A percentile compares a stretch with the other conserved stretches of the same genome.
Conservation (phyloP, 139 green algal species). For the Tetraselmis chui region DNA sequence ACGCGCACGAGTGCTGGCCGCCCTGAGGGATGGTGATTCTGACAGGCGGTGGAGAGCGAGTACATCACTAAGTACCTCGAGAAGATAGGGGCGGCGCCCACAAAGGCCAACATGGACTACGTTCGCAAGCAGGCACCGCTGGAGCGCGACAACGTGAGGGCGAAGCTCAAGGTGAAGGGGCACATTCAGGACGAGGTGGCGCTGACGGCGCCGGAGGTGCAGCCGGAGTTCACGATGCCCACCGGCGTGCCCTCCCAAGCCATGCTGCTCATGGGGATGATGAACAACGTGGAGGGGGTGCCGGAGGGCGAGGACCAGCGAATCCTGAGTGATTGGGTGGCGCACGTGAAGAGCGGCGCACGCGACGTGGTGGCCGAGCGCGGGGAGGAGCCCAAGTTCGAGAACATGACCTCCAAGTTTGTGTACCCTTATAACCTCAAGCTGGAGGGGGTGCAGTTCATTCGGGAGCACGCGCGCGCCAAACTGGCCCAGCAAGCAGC, state of each 20-base stretch:
- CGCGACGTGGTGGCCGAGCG: background rate
- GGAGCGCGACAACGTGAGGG: slow-evolving; percentile 23
- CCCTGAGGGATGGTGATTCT: too few relatives aligned
- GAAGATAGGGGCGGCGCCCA: slow-evolving; percentile 30
- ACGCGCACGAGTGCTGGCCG: too few relatives aligned
- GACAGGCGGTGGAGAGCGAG: slow-evolving; percentile 32
- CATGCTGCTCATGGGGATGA: slow-evolving; percentile 22
- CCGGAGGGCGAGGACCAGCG: background rate
- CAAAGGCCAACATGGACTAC: slow-evolving; percentile 27
- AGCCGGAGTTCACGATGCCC: slow-evolving; percentile 13
- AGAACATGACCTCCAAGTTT: slow-evolving; percentile 16
- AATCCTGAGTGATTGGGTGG: background rate
- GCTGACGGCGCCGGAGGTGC: slow-evolving; percentile 22
- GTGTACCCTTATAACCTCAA: slow-evolving; percentile 28
- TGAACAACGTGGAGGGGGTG: background rate
- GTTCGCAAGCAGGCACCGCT: slow-evolving; percentile 33
- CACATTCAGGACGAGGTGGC: slow-evolving; percentile 30
- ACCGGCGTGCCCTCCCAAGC: slow-evolving; percentile 14
- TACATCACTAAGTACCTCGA: slow-evolving; percentile 48
- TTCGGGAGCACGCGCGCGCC: background rate
- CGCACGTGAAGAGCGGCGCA: background rate
- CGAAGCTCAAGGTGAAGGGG: slow-evolving; percentile 27
- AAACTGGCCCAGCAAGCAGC: slow-evolving; percentile 10
- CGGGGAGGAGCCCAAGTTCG: slow-evolving; percentile 8
- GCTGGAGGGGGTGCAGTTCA: slow-evolving; percentile 1